These are phyloP conservation scores for Prunus davidiana DNA, from an alignment of 306 rosid genomes.

Conservation along the genomic window DNA sequence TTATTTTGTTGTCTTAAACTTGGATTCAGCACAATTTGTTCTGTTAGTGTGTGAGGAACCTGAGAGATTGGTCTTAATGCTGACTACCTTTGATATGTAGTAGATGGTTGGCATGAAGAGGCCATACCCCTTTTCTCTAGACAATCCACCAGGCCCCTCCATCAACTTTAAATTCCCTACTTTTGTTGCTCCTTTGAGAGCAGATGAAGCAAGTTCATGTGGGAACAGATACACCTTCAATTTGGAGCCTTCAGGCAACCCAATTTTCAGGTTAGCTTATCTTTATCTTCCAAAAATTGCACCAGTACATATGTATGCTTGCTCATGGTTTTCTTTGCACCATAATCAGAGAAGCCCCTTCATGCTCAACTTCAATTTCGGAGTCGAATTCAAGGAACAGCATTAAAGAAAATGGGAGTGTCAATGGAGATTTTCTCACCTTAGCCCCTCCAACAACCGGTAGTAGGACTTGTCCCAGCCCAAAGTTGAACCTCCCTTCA, in stretches of 20 bases:
- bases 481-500: conserved; percentile 32
- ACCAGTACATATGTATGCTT: neutral
- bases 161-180: conserved; percentile 38
- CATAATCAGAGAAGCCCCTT: conserved; percentile 49
- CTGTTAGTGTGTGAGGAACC: neutral
- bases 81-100: conserved; percentile 18
- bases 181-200: conserved; percentile 36
- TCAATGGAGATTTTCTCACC: conserved; percentile 50
- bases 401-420: conserved; percentile 33
- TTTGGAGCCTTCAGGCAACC: conserved; percentile 24
- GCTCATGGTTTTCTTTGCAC: conserved; percentile 21
- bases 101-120: conserved; percentile 67
- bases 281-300: conserved; percentile 10
- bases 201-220: conserved; percentile 32
- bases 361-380: conserved; percentile 38
- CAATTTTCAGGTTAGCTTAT: conserved; percentile 44
- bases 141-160: conserved; percentile 35
- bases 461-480: conserved; percentile 29
- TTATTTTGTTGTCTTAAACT: neutral
- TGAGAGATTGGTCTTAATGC: neutral
- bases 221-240: conserved; percentile 32
- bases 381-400: conserved; percentile 35
- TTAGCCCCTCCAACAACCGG: conserved; percentile 47
- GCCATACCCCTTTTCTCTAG: conserved; percentile 54
- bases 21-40: conserved; percentile 1